Base-by-base conservation (phyloP, 768 basidiomycete species). In the Amyloporia xantha region DNA sequence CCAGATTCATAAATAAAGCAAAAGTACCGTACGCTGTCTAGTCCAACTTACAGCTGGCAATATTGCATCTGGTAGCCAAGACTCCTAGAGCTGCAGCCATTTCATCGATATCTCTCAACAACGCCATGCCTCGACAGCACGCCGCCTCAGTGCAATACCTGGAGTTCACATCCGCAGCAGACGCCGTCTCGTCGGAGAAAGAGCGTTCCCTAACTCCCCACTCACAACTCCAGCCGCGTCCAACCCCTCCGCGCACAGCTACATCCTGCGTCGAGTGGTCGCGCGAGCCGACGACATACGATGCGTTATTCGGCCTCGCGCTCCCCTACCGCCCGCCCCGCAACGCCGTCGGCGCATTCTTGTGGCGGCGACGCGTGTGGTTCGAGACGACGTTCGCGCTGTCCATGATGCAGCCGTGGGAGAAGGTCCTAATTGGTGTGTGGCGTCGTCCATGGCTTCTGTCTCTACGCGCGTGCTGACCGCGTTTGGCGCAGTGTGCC, bases 321-420 rank as follows among this genome's bases (percentile, higher is more conserved):
- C 44, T 62, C 20, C 54, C 65, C 36, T 65, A 64, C 51, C 58
- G 51, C 19, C 57, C 65, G 15, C 63, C 65, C 10, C 53, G 51
- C 23, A 53, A 45, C 44, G 15, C 49, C 4, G 11, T 59, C 39
- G 59, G 53, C 12, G 51, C 42, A 20, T 58, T 57, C 53, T 47
- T 81, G 42, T 81, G 82, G 80, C 72, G 70, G 13, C 67, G 71
- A 60, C 69, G 77, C 51, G 60, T 83, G 41, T 71, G 76, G 69
- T 62, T 85, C 27, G 81, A 83, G 60, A 67, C 73, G 1, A 82
- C 81, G 0, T 82, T 82, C 53, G 82, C 71, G n/a, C 66, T 84
- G 40, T 70, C 75, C 44, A 75, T 84, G 63, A 59, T 85, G 48
- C 79, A 85, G 60, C 74, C 77, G 49, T 84, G 82, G 84, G 84